Evolutionary conservation across 805 yeast genomes (phyloP), one percentile per base, ranked within the genome.

Genomic region (Vanderwaltozyma yarrowii): DNA sequence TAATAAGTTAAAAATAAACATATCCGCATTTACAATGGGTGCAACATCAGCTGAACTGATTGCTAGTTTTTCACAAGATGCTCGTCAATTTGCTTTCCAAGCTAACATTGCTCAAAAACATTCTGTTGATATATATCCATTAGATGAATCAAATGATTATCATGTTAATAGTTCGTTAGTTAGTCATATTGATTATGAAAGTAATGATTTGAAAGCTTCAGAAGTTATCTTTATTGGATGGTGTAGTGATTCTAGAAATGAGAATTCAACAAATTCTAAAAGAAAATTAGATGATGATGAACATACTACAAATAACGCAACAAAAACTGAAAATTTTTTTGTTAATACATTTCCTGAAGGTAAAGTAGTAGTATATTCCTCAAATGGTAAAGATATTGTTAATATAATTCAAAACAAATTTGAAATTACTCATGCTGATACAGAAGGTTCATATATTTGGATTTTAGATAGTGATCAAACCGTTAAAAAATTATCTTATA

Each of bases 361-460:
- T 8, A 50, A 54, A 35, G 38, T 60, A 20, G 61, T 60, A 12
- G 48, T 56, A 12, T 59, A 48, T 32, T 56, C 62, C 6, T 42
- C 58, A 2, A 51, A 49, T 31, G 62, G 62, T 26, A 51, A 61
- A 10, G 56, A 52, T 26, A 62, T 70, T 31, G 52, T 56, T 5
- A 51, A 58, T 33, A 51, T 69, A 12, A 46, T 60, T 19, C 65
- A 60, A 42, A 66, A 64, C 15, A 50, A 52, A 19, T 35, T 44
- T 17, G 67, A 64, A 17, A 42, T 65, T 7, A 33, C 68, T 15
- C 65, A 64, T 15, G 55, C 61, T 13, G 57, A 61, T 17, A 54
- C 69, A 23, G 45, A 51, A 15, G 65, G 55, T 24, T 40, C 57
- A 6, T 43, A 49, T 8, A 52, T 70, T n/a, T 62, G 64, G 61